Base-by-base conservation (phyloP, 2,329 filamentous ascomycete species). In the Diaporthe helianthi region DNA sequence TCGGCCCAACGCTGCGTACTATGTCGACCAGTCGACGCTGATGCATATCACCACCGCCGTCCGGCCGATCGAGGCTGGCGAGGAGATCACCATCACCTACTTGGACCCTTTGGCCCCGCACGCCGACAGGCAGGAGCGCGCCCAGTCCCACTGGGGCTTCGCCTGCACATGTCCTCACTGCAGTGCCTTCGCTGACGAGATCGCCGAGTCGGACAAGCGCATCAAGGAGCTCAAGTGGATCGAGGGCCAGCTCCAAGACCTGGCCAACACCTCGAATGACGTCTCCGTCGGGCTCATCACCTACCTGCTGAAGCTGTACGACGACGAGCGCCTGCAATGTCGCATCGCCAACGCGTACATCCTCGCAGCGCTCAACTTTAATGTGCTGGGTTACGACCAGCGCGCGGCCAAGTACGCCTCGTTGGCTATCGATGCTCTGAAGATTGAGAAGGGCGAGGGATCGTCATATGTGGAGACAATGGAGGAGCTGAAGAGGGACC, bases 81-180 rank as follows among this genome's bases (percentile, higher is more conserved):
- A 80, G 46, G 80, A 83, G 71, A 74, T 83, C 10, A 78, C 76
- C 60, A 74, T 82, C 49, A 78, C 75, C 22, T 81, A 82, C 73
- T 75, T 80, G 66, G 77, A 80, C 68, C 68, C 75, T 7, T 73
- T 75, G 38, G 65, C 75, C 2, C 63, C 72, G 8, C 73, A 68
- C 1, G 71, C 67, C 19, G 74, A 79, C 55, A 77, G 80, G 7
- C 77, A 76, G 7, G 68, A 72, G 2, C 76, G 76, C 4, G 75
- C 81, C 15, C 55, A 60, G 2, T 73, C 73, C 29, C 44, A 44
- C 9, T 81, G 80, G 80, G 79, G 79, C 0, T 81, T 81, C 44
- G 72, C 74, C 17, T 82, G 80, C 70, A 65, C 69, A 1, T 82
- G 80, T 68, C 17, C 71, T 3, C 75, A 78, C 10, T 82, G 80